phyloP scores from a whole-genome alignment of 2,329 filamentous ascomycete genomes.

The Ophiostoma perfectum region DNA sequence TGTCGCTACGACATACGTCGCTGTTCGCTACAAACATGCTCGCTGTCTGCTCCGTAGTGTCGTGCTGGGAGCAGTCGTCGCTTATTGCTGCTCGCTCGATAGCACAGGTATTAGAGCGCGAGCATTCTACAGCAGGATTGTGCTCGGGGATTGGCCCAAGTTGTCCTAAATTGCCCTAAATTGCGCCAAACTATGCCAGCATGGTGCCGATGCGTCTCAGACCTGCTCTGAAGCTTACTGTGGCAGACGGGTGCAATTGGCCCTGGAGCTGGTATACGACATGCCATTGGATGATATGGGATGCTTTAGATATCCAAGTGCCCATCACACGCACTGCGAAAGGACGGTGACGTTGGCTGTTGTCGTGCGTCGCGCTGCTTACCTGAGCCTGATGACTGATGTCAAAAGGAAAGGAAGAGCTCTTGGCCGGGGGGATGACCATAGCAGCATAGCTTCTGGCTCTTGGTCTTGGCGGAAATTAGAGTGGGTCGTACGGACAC shows the following conservation, averaged over 20 bases:
- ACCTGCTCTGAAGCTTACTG: too few species aligned
- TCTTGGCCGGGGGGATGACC: not conserved
- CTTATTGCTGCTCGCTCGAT: slow-evolving; percentile 1
- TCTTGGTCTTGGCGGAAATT: slow-evolving; percentile 19
- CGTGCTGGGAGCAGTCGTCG: not conserved
- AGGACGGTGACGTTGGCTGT: not conserved
- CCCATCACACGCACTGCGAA: not conserved
- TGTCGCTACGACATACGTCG: slow-evolving; percentile 1
- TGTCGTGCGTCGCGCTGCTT: too few species aligned
- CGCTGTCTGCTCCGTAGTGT: not conserved
- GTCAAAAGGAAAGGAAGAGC: not conserved
- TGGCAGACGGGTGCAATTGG: too few species aligned
- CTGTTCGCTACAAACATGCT: slow-evolving; percentile 13
- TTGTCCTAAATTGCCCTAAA: too few species aligned
- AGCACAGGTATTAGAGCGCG: not conserved
- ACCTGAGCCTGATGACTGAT: not conserved
- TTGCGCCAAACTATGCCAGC: too few species aligned
- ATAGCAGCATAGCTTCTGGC: slow-evolving; percentile 15
- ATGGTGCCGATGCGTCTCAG: too few species aligned
- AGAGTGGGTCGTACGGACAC: slow-evolving; percentile 16
- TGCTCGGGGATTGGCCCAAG: too few species aligned
- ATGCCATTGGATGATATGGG: too few species aligned
- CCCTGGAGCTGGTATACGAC: too few species aligned
- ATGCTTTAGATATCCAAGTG: not conserved
- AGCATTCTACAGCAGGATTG: too few species aligned